Conservation (phyloP, 192 early-diverging fungal species). For the Rhizophagus prolifer region DNA sequence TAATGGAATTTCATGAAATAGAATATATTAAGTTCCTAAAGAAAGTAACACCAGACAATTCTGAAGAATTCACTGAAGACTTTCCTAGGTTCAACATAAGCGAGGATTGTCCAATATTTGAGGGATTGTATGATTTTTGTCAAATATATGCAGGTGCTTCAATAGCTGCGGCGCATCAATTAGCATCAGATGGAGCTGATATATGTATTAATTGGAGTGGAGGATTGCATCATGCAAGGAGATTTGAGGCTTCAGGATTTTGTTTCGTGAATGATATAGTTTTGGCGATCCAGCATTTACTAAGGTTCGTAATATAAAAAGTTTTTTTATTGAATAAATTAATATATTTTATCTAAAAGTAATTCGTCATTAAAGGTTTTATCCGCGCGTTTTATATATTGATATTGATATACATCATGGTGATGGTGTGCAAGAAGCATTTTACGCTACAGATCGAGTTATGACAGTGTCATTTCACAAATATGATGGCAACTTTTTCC, state of each 20-base stretch:
- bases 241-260: slow-evolving; percentile 88
- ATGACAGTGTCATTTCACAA: slow-evolving; percentile 98
- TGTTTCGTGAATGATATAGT: slow-evolving; percentile 99
- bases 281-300: slow-evolving; percentile 84
- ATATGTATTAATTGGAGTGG: slow-evolving; percentile 99
- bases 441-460: slow-evolving; percentile 85
- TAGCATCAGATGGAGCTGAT: slow-evolving; percentile 78
- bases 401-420: slow-evolving; percentile 99
- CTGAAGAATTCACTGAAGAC: slow-evolving; percentile 54
- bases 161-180: slow-evolving; percentile 84
- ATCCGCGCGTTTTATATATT: slow-evolving; percentile 88
- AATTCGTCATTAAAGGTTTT: slow-evolving; percentile 46
- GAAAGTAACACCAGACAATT: slow-evolving; percentile 75
- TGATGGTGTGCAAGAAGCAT: slow-evolving; percentile 97
- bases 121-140: slow-evolving; percentile 96
- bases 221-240: slow-evolving; percentile 92
- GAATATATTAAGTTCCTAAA: slow-evolving; percentile 97
- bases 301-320: slow-evolving; percentile 46
- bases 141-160: slow-evolving; percentile 90
- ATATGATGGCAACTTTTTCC: slow-evolving; percentile 90
- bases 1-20: slow-evolving; percentile 93
- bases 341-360: slow-evolving; percentile 1
- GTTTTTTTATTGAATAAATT: too few relatives aligned
- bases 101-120: slow-evolving; percentile 98
- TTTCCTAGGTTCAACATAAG: slow-evolving; percentile 85